These are phyloP conservation scores for Avena sativa DNA, from an alignment of 176 grass and related monocot species.

Conservation along the genomic window DNA sequence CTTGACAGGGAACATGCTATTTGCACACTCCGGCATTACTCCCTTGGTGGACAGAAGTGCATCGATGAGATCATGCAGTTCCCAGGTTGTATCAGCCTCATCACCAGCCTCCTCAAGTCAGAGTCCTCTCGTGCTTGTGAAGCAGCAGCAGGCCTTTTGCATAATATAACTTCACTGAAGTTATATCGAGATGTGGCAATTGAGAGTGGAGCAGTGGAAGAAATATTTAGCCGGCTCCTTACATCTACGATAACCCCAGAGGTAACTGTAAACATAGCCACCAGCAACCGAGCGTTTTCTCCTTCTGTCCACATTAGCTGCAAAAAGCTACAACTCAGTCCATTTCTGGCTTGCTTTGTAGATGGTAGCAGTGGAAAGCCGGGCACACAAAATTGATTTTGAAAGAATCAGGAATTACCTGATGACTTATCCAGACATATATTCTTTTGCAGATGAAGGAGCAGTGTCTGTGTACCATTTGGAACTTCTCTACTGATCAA, in stretches of 20 bases:
- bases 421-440: constrained; percentile 32
- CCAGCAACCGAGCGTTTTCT: neutral
- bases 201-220: constrained; percentile 64
- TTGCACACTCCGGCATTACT: constrained; percentile 66
- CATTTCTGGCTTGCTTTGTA: constrained; percentile 5
- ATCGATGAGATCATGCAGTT: constrained; percentile 79
- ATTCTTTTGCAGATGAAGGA: constrained; percentile 59
- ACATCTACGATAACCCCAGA: constrained; percentile 59
- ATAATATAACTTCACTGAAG: constrained; percentile 57
- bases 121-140: constrained; percentile 57
- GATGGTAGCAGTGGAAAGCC: constrained; percentile 25
- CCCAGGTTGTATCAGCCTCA: constrained; percentile 62
- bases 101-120: constrained; percentile 69
- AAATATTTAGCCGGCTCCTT: constrained; percentile 59
- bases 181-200: constrained; percentile 61
- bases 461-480: constrained; percentile 67
- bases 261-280: constrained; percentile 51
- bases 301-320: constrained; percentile 17
- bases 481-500: constrained; percentile 76
- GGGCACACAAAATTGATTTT: constrained; percentile 6
- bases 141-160: constrained; percentile 68
- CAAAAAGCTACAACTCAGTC: constrained; percentile 21
- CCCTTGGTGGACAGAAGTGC: constrained; percentile 62
- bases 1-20: constrained; percentile 71
- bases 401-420: constrained; percentile 27